Base-by-base conservation (phyloP, 805 yeast genomes). In the Suhomyces vadensis region DNA sequence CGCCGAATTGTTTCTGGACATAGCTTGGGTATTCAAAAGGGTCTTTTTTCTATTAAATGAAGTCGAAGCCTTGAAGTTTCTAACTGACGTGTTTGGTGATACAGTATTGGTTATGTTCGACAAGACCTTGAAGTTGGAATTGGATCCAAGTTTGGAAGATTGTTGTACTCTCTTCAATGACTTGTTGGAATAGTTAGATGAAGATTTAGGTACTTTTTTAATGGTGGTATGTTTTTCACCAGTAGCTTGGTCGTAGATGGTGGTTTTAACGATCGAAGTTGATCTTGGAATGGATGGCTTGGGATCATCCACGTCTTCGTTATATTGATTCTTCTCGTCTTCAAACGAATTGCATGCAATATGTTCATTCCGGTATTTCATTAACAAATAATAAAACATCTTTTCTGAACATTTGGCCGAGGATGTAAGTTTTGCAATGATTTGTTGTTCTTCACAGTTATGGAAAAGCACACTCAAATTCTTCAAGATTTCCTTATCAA, bases 381-480 rank as follows among this genome's bases (percentile, higher is more conserved):
- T 69, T 50, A 88, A 69, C 35, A 89, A 65, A 51, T 85, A 85
- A 65, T 88, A 88, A 55, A 88, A 84, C 37, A 88, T 82, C 71
- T 88, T 88, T 55, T 88, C 96, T 0, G 90, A 76, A 54, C 81
- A 84, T 20, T 84, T 79, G 20, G 74, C 78, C 1, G 77, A 68
- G 7, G 81, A 73, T 35, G 77, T 57, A 37, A 89, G 69, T 50
- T 78, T 77, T 7, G 71, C 61, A 21, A 79, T 61, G 20, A 89
- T 78, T 7, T 71, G 68, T 3, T 73, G 63, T 41, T 77, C 75
- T 36, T 77, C 74, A 50, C 84, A 86, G 44, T 91, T 92, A 60
- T 86, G 96, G 79, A 94, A 88, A 49, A 88, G 68, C 6, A 87
- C 87, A 35, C 85, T 83, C 49, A 88, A 68, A 57, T 85, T 87